A percentile compares a stretch with the other conserved stretches of the same genome.
phyloP scores from a whole-genome alignment of 495 filamentous ascomycete genomes.

The Aspergillus sclerotiicarbonarius region DNA sequence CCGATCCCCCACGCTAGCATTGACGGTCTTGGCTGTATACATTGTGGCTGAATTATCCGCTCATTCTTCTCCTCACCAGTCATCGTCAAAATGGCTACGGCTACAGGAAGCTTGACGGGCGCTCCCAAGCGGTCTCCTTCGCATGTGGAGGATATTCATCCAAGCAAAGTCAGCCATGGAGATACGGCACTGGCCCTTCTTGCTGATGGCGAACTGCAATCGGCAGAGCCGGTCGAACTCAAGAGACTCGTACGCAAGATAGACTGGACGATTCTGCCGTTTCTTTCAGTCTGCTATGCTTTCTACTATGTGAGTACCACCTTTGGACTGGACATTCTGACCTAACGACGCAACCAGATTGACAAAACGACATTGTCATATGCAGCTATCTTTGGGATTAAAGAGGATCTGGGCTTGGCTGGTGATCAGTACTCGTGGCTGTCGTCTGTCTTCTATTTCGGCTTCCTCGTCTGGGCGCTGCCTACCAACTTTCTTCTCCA shows the following conservation, averaged over 20 bases:
- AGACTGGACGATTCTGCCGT: conserved; percentile 37
- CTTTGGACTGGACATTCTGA: too few species aligned
- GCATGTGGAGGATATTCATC: conserved; percentile 17
- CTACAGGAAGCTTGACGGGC: background rate
- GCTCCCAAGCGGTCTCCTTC: conserved; percentile 13
- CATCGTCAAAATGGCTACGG: background rate
- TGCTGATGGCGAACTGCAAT: conserved; percentile 25
- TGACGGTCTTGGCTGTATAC: background rate
- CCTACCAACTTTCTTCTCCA: conserved; percentile 53
- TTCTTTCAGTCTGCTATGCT: conserved; percentile 48
- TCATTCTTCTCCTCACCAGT: background rate
- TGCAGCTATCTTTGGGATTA: conserved; percentile 56
- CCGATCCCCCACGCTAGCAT: conserved; percentile 10
- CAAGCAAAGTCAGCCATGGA: conserved; percentile 28
- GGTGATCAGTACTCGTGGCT: conserved; percentile 55
- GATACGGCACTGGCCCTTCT: conserved; percentile 36
- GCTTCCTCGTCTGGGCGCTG: conserved; percentile 37
- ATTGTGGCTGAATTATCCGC: background rate
- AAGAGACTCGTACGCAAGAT: conserved; percentile 46
- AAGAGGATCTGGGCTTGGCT: conserved; percentile 40
- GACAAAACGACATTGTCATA: conserved; percentile 57
- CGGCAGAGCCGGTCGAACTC: conserved; percentile 42
- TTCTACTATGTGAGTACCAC: conserved; percentile 55
- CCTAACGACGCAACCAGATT: conserved; percentile 27
- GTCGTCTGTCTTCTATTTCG: conserved; percentile 55